Evolutionary conservation across 2,329 filamentous ascomycete species (phyloP).

Genomic region (Gaeumannomyces tritici): DNA sequence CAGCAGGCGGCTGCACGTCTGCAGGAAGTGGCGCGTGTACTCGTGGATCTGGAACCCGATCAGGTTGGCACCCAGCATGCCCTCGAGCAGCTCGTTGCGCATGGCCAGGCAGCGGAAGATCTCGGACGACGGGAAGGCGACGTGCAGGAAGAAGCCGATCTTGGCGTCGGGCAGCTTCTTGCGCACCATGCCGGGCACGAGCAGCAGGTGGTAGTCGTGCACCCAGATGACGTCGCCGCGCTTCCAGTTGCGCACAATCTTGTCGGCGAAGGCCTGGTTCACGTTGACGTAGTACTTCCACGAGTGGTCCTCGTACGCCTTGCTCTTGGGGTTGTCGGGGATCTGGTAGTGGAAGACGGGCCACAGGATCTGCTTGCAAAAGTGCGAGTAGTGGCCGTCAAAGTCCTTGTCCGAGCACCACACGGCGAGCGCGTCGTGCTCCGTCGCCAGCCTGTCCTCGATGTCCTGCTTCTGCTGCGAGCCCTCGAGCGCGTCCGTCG

Average conservation of each 20-base stretch:
- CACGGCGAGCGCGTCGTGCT: conserved; percentile 75
- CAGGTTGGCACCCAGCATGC: conserved; percentile 86
- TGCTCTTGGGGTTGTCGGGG: conserved; percentile 95
- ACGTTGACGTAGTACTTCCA: conserved; percentile 91
- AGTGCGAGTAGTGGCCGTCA: conserved; percentile 89
- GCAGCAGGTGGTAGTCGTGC: conserved; percentile 87
- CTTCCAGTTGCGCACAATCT: conserved; percentile 87
- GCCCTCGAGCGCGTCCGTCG: conserved; percentile 73
- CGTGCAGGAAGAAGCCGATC: conserved; percentile 93
- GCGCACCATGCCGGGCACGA: conserved; percentile 83
- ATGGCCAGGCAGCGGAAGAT: conserved; percentile 88
- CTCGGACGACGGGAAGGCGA: conserved; percentile 91
- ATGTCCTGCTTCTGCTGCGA: conserved; percentile 73
- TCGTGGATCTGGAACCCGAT: conserved; percentile 91
- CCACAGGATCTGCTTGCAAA: conserved; percentile 97
- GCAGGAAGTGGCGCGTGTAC: conserved; percentile 87
- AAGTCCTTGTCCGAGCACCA: conserved; percentile 87
- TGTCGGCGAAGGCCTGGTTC: conserved; percentile 88
- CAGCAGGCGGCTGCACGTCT: conserved; percentile 87
- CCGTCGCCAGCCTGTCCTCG: conserved; percentile 67
- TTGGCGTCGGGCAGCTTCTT: conserved; percentile 86
- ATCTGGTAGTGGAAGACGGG: conserved; percentile 98
- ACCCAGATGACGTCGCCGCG: conserved; percentile 89
- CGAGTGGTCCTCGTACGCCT: conserved; percentile 93
- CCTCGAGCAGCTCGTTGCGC: conserved; percentile 77